A percentile compares a stretch with the other conserved stretches of the same genome.
Conservation (phyloP, 2,329 filamentous ascomycete genomes). For the Exserohilum rostratum region DNA sequence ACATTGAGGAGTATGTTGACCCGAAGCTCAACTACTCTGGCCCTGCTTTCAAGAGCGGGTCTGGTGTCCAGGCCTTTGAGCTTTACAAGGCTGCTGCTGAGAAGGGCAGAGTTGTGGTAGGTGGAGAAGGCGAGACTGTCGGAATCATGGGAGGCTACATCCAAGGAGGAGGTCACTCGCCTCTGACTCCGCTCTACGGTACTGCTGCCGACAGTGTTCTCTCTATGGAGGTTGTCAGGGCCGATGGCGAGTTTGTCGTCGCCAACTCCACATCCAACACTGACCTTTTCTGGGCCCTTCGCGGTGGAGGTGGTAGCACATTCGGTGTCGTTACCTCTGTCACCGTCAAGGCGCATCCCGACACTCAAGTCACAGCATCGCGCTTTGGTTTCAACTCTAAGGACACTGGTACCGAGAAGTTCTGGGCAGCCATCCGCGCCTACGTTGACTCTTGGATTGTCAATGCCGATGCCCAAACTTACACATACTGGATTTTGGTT, state of each 20-base stretch:
- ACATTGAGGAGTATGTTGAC: slow-evolving; percentile 42
- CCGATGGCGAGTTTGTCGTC: slow-evolving; percentile 38
- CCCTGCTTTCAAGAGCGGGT: slow-evolving; percentile 61
- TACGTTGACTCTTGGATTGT: slow-evolving; percentile 41
- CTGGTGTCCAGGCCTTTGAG: slow-evolving; percentile 61
- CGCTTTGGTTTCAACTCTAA: slow-evolving; percentile 42
- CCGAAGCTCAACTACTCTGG: slow-evolving; percentile 49
- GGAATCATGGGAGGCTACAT: slow-evolving; percentile 56
- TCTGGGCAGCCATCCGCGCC: slow-evolving; percentile 41
- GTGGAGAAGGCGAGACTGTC: slow-evolving; percentile 59
- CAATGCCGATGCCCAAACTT: slow-evolving; percentile 47
- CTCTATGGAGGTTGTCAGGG: slow-evolving; percentile 42
- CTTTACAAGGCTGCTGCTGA: slow-evolving; percentile 58
- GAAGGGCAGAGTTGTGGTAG: slow-evolving; percentile 57
- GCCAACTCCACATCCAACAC: slow-evolving; percentile 39
- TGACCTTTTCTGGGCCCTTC: slow-evolving; percentile 47
- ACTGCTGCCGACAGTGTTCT: slow-evolving; percentile 47
- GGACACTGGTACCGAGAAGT: slow-evolving; percentile 43
- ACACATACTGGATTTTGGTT: slow-evolving; percentile 42
- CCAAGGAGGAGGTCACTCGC: slow-evolving; percentile 61
- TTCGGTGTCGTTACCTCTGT: slow-evolving; percentile 44
- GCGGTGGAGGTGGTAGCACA: slow-evolving; percentile 44
- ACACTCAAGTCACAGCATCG: slow-evolving; percentile 37
- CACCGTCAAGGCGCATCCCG: slow-evolving; percentile 44
- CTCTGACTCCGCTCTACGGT: slow-evolving; percentile 55